Evolutionary conservation across 2,329 filamentous ascomycete species (phyloP), one percentile per base, ranked within the genome.

Genomic region (Neospermospora avenae): DNA sequence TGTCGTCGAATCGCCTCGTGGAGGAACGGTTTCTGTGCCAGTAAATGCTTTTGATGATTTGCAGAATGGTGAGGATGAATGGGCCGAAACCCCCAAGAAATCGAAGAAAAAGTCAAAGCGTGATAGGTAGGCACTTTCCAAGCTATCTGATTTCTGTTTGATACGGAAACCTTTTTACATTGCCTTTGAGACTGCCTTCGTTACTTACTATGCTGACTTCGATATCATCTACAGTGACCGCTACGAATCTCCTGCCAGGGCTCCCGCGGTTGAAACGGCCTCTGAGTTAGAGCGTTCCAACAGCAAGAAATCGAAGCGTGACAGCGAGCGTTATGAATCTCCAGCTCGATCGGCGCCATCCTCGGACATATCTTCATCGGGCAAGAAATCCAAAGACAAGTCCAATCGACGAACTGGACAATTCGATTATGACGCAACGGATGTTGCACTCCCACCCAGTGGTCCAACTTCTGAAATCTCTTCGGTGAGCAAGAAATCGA

Each of bases 51-150:
- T 69, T 52, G 67, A 66, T 51, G 69, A 75, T 55, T 35, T 70
- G 42, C 70, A 59, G 7, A 68, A 69, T 39, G 72, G 69, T 16
- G 69, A 69, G 28, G 77, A 77, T 52, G 74, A 76, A 8, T 74
- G 73, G 71, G 73, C 72, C 31, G 67, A 53, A 8, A 54, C 66
- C 10, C 69, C 74, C 16, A 74, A 70, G 59, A 75, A 73, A 59
- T 73, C 72, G 22, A 77, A 73, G 53, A 77, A 75, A 65, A 75
- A 71, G 54, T 72, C 73, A 24, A 76, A 74, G 57, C 68, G 69
- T 18, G 70, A 72, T 35, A 70, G 66, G 55, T 66, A 66, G 4
- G 18, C 22, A 2, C 46, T 20, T n/a, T n/a, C 46, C 25, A 10
- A 18, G 20, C 5, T n/a, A 34, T 49, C 20, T 28, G 5, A 34